Base-by-base conservation (phyloP, 2,329 filamentous ascomycete species). In the Dactylellina haptotyla region DNA sequence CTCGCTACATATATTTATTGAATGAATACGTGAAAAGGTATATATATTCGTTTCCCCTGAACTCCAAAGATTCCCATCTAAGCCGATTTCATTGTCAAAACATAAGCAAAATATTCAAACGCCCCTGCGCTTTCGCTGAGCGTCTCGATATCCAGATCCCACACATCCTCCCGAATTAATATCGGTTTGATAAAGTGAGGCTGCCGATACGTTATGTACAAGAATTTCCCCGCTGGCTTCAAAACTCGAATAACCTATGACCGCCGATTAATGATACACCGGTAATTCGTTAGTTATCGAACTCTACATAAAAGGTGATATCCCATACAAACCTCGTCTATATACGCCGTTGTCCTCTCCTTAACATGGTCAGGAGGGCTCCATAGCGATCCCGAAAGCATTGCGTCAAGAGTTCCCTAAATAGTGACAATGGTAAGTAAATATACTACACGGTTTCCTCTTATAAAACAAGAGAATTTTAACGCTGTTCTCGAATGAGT, bases 121-220 rank as follows among this genome's bases (percentile, higher is more conserved):
- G 75, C 66, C 18, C 76, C 76, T 23, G 53, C 75, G 37, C 75
- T 75, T 8, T 75, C 65, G 23, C 70, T 72, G n/a, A 77, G 63
- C 25, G 30, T 75, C 46, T 76, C 75, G 6, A 75, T 76, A 26
- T 74, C 30, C 43, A 76, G 61, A n/a, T 54, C 26, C 59, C 75
- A 59, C 16, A 50, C 59, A 16, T 41, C 26, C 34, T 76, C 69
- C 41, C 76, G 46, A 6, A 20, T 26, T 26, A 77, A 71, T n/a
- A 77, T 75, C 10, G 76, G 76, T 28, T 62, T 69, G 41, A 77
- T 76, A 57, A 77, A 77, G 56, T 77, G 76, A n/a, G 76, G 76
- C 14, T 77, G 76, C 28, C 76, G 76, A 63, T 77, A 77, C n/a
- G 76, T 77, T 43, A 77, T 76, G 28, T 77, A 77, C 23, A 77